These are phyloP conservation scores for Trametes punicea DNA, from an alignment of 768 basidiomycete genomes.

Conservation along the genomic window DNA sequence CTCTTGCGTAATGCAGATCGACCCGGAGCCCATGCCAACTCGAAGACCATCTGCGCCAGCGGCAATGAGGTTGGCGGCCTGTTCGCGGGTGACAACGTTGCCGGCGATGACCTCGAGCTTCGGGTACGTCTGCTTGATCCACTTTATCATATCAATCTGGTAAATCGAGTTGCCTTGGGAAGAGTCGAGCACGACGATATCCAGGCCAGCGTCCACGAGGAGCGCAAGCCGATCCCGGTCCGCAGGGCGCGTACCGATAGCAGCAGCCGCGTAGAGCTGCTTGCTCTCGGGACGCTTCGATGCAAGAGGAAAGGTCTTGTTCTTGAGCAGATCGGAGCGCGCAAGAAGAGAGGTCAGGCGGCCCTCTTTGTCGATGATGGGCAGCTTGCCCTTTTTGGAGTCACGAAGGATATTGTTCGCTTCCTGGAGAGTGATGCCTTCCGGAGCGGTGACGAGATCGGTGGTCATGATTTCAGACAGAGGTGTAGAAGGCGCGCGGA, in stretches of 20 bases:
- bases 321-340: constrained; percentile 95
- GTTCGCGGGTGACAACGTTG: constrained; percentile 97
- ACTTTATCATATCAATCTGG: constrained; percentile 92
- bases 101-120: constrained; percentile 92
- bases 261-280: constrained; percentile 95
- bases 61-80: constrained; percentile 88
- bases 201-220: constrained; percentile 91
- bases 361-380: constrained; percentile 67
- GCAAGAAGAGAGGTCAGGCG: constrained; percentile 82
- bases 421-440: constrained; percentile 86
- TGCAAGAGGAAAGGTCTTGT: constrained; percentile 93
- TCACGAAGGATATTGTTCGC: constrained; percentile 94
- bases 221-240: constrained; percentile 83
- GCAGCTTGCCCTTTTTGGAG: constrained; percentile 97
- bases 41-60: constrained; percentile 96
- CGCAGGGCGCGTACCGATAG: constrained; percentile 87
- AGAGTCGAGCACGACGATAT: constrained; percentile 93
- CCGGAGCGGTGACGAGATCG: constrained; percentile 76
- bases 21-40: constrained; percentile 97
- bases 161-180: constrained; percentile 94
- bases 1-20: constrained; percentile 99
- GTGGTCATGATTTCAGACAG: constrained; percentile 89
- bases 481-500: constrained; percentile 63
- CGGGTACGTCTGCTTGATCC: constrained; percentile 87
- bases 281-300: constrained; percentile 89